phyloP scores from a whole-genome alignment of 495 filamentous ascomycete species.

The Penicillium maclennaniae region DNA sequence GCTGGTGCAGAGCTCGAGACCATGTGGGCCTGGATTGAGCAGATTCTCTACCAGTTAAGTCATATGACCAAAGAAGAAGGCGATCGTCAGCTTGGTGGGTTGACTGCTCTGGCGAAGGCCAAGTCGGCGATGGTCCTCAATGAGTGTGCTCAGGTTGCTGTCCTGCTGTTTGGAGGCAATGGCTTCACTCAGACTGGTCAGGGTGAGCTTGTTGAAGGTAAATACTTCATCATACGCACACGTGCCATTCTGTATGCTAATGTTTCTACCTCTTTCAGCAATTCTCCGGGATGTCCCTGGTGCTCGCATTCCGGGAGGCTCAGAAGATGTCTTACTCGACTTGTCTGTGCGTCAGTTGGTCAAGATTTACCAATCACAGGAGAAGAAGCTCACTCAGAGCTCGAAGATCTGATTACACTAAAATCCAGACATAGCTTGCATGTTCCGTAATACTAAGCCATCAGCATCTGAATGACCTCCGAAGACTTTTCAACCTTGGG shows the following conservation, averaged over 20 bases:
- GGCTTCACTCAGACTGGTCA: conserved; percentile 65
- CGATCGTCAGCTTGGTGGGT: conserved; percentile 62
- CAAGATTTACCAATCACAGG: conserved; percentile 64
- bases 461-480: too few relatives aligned
- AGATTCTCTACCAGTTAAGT: conserved; percentile 66
- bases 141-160: conserved; percentile 63
- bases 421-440: background rate
- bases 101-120: conserved; percentile 68
- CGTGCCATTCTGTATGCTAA: background rate
- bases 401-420: conserved; percentile 31
- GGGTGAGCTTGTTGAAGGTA: conserved; percentile 68
- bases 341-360: conserved; percentile 66
- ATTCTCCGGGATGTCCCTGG: conserved; percentile 65
- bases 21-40: conserved; percentile 71
- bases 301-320: conserved; percentile 63
- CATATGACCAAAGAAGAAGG: conserved; percentile 58
- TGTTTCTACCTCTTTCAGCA: conserved; percentile 26
- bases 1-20: conserved; percentile 65
- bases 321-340: conserved; percentile 73
- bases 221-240: conserved; percentile 7
- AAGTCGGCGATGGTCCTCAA: conserved; percentile 65
- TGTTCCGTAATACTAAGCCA: too few relatives aligned
- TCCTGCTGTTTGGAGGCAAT: conserved; percentile 69
- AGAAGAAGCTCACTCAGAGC: conserved; percentile 51
- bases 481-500: too few relatives aligned